Evolutionary conservation across 768 basidiomycete genomes (phyloP), one percentile per base, ranked within the genome.

Genomic region (Rhodocollybia butyracea): DNA sequence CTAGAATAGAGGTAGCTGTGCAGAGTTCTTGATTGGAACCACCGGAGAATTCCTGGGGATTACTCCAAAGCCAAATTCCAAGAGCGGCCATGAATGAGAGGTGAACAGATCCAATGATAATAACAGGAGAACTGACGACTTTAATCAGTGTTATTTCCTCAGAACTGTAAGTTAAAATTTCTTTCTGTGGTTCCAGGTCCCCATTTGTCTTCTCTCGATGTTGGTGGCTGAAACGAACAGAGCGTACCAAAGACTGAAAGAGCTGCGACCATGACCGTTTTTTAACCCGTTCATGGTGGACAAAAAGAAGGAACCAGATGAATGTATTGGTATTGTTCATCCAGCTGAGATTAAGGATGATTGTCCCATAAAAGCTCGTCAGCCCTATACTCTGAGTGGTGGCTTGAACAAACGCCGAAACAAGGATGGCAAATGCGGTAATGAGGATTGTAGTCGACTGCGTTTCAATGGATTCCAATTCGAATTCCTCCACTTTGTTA

Each of bases 41-140:
- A 45, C n/a, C 17, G 52, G 41, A 13, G n/a, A 63, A 64, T 19
- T 22, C 8, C 26, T 17, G 8, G 7, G 60, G 58, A 39, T 61
- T 3, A 29, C 29, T 36, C 63, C 63, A 64, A 3, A 64, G 54
- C 63, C 61, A 63, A 26, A 64, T 29, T 29, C 63, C 63, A 29
- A 64, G 19, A 36, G 47, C 60, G 12, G 56, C 56, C 61, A 63
- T 63, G 11, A 64, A 46, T 3, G 57, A 55, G 42, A 64, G 59
- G 45, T 64, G 63, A 12, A 62, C 15, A 22, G 59, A 62, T 32
- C 63, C 63, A 21, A 64, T 36, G 31, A 39, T 39, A 47, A 64
- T 51, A 11, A 61, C 61, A 8, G 39, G 39, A 6, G 39, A 40
- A 5, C 39, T 40, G 39, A 8, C 5, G 21, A 17, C 5, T 17